Base-by-base conservation (phyloP, 306 rosid species). In the Begonia fuchsioides region DNA sequence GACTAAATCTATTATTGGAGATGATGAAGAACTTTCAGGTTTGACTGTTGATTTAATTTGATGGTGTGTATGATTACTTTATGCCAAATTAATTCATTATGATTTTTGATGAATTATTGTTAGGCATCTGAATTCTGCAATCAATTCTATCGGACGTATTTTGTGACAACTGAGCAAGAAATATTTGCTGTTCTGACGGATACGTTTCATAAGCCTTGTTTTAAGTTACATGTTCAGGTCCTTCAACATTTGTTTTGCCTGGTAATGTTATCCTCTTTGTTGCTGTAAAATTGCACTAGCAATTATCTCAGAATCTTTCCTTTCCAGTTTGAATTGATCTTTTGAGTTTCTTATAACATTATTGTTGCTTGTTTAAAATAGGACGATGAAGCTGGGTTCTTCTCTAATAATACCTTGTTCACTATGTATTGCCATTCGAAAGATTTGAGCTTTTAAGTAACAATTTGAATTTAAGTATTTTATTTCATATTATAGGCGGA, bases 161-260 rank as follows among this genome's bases (percentile, higher is more conserved):
- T 75, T 52, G 46, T 79, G 76, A 68, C 82, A 45, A 85, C 80
- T 13, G 98, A 82, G 65, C 90, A 82, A 75, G 98, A 92, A 76
- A 85, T 79, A 57, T 92, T 85, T 53, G 96, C 96, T 6, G 96
- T 85, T 61, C 66, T 85, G 72, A 92, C 94, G 7, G 96, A 92
- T 69, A 92, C 98, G 0, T 92, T 92, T 55, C 98, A 92, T 66
- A 92, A 92, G 69, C 98, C 96, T 17, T 94, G 98, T 47, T 92
- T 92, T 80, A 92, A 92, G 78, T 79, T 92, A 58, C 98, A 92
- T 63, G 98, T 92, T 60, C 61, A 85, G 70, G 98, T 92, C 64
- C 95, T 92, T 16, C 98, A 92, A 65, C 98, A 92, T 65, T 60
- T 92, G 64, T 82, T 85, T 70, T 81, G 93, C 75, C 80, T 92